Base-by-base conservation (phyloP, 345 rosid species). In the Kernera saxatilis region DNA sequence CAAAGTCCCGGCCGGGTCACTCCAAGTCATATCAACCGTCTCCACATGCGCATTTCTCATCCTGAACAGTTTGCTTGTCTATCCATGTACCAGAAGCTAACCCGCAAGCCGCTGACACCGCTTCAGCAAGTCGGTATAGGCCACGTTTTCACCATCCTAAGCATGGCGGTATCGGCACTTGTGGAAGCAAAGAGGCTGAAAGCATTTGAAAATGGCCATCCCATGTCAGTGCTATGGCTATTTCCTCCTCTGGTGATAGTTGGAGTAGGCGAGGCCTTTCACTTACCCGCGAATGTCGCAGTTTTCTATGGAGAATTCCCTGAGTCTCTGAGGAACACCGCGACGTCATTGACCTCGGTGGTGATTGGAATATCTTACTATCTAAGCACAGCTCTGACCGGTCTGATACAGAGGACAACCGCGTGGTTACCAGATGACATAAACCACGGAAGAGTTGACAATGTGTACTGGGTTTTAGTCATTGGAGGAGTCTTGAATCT, bases 381-480 rank as follows among this genome's bases (percentile, higher is more conserved):
- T 52, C 6, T 82, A 22, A 71, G 84, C 69, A 78, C 88, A 0
- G 71, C 58, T n/a, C 22, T 85, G 15, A 71, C 80, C 5, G 82
- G 86, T 70, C 40, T 81, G 2, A 36, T 84, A 2, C 78, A 78
- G 14, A 75, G 77, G 29, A 50, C 52, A 1, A 85, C 92, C 0
- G 32, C n/a, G 5, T 85, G 93, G 93, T 67, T 84, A 41, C 91
- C 82, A 2, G 67, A 86, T n/a, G 48, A 85, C 23, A 77, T 87
- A 1, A 82, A 85, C 51, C 53, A 67, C 0, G 89, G 91, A 26
- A 79, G 87, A 71, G 67, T 85, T 18, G 84, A 84, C 27, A 64
- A 71, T 59, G 71, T 84, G 8, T 86, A 79, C 10, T 82, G 86
- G 87, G 55, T 79, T 74, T 72, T 86, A 44, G 73, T 50, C 3